Base-by-base conservation (phyloP, 805 yeast genomes). In the Zygoascus biomembranicola region DNA sequence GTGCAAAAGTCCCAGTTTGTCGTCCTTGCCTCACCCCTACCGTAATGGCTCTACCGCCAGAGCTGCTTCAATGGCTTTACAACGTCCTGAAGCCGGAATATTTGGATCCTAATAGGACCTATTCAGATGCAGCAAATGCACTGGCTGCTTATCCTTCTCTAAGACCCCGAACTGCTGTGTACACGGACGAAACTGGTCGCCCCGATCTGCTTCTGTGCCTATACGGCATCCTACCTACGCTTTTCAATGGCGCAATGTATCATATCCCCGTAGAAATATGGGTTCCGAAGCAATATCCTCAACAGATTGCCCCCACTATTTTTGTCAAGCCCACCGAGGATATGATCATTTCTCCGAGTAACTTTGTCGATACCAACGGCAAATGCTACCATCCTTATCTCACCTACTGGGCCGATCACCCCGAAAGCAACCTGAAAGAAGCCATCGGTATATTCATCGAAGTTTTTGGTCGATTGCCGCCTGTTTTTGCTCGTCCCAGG, bases 251-350 rank as follows among this genome's bases (percentile, higher is more conserved):
- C 1, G 53, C 61, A 0, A 60, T 61, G 0, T 71, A 74, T 57
- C 67, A 70, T n/a, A 68, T 79, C 16, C 90, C 90, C 0, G 61
- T 89, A 11, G 81, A 81, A 52, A 66, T 90, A 4, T 89, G 96
- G 95, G 62, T 90, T 5, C 95, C 96, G 0, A 74, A 76, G 28
- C 72, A 74, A 23, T 90, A 86, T 59, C 96, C 97, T 0, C 59
- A 62, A n/a, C 26, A 13, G 13, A 72, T 69, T 2, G 75, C 84
- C 0, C 97, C 97, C 0, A 60, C 80, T n/a, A 76, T 81, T 0
- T 85, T 74, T 62, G 78, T 90, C 10, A 73, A 77, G 19, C 81
- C 84, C 1, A 75, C 81, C n/a, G 71, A 70, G 37, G 65, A 63
- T 13, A 73, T 73, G 69, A 64, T 73, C 37, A 65, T 84, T 16